Evolutionary conservation across 371 early-diverging fungal species (phyloP).

Genomic region (Syncephalis fuscata): DNA sequence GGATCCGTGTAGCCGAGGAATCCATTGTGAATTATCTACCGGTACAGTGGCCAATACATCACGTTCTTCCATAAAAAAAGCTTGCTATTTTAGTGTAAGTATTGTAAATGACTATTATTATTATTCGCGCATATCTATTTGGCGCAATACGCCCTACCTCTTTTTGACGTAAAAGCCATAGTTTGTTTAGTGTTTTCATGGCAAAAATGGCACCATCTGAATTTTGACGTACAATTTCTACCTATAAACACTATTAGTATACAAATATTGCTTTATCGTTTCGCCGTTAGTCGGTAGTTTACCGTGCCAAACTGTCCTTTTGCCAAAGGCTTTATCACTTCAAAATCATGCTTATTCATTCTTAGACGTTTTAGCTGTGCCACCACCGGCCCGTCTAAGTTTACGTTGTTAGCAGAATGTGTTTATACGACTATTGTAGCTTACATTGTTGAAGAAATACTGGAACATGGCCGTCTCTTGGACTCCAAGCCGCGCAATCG

Average conservation of each 20-base stretch:
- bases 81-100: conserved; percentile 44
- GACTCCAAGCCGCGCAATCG: conserved; percentile 31
- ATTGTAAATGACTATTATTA: neutral
- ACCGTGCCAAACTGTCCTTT: conserved; percentile 88
- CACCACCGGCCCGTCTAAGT: conserved; percentile 39
- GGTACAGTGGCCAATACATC: conserved; percentile 51
- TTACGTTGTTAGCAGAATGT: neutral
- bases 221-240: conserved; percentile 56
- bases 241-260: conserved; percentile 15
- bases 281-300: conserved; percentile 4
- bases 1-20: conserved; percentile 64
- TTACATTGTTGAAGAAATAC: conserved; percentile 34
- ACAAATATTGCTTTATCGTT: neutral
- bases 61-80: conserved; percentile 82
- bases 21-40: conserved; percentile 47
- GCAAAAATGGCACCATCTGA: conserved; percentile 69
- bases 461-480: conserved; percentile 24
- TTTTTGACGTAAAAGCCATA: conserved; percentile 59
- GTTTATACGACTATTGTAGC: conserved; percentile 1
- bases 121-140: no score
- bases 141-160: no score
- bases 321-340: conserved; percentile 68
- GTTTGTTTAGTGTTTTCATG: conserved; percentile 89
- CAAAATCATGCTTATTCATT: conserved; percentile 70
- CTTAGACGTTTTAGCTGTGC: conserved; percentile 33